Conservation (phyloP, 176 grass and related monocot species). For the Eragrostis curvula region DNA sequence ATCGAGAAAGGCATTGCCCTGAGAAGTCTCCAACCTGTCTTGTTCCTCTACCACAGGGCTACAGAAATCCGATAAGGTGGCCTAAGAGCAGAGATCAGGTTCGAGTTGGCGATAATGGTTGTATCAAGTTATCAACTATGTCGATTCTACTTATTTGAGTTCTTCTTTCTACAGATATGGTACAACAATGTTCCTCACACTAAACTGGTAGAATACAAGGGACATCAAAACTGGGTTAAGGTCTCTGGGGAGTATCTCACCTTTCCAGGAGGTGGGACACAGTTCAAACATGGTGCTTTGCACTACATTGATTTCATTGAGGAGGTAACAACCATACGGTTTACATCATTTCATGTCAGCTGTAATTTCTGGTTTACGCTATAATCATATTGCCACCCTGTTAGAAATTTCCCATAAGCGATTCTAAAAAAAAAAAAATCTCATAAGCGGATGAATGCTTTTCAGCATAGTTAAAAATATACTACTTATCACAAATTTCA, state of each 20-base stretch:
- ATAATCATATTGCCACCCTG: neutral
- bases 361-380: neutral
- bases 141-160: conserved; percentile 26
- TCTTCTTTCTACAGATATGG: conserved; percentile 70
- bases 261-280: conserved; percentile 86
- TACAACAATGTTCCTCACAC: conserved; percentile 84
- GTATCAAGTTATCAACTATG: neutral
- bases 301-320: conserved; percentile 91
- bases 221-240: conserved; percentile 91
- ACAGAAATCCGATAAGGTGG: conserved; percentile 65
- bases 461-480: neutral
- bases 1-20: conserved; percentile 84
- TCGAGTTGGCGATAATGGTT: neutral
- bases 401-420: neutral
- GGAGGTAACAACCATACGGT: conserved; percentile 46
- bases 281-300: conserved; percentile 80
- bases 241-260: conserved; percentile 73
- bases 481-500: neutral
- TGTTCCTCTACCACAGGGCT: conserved; percentile 64
- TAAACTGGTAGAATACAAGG: conserved; percentile 77
- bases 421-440: no score
- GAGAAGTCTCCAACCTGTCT: conserved; percentile 63
- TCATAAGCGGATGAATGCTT: neutral
- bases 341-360: neutral
- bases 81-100: conserved; percentile 84